Base-by-base conservation (phyloP, 2,329 filamentous ascomycete genomes). In the Cordyceps cicadae region DNA sequence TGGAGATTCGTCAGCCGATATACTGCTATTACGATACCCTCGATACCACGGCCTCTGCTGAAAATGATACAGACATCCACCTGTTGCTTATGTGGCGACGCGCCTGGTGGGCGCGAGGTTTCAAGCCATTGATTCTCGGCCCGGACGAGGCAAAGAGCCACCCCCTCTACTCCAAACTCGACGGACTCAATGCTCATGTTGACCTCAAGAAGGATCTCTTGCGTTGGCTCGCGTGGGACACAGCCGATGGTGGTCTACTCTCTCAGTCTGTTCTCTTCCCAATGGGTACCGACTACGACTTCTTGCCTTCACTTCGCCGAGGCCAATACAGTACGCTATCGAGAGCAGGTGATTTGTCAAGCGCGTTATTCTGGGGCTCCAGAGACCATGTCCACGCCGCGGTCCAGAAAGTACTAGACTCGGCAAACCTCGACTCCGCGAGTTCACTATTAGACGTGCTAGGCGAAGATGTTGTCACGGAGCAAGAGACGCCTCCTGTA, bases 21-120 rank as follows among this genome's bases (percentile, higher is more conserved):
- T 97, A 96, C 75, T 96, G 92, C 64, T 97, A 93, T 74, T 96
- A 96, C 71, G 91, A 96, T 68, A 77, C 83, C 12, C 84, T 83
- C 5, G 72, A 79, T 19, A 75, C 81, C 63, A 87, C 87, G 72
- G 82, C 88, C 37, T 79, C 82, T 54, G 81, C 82, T 19, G 81
- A 83, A 55, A 83, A 83, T 66, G 83, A 88, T 62, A 89, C 90
- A 4, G 90, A 97, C 71, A 87, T 87, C 69, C 83, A 87, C 62
- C 76, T 97, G 62, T 80, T 97, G 54, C 77, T 96, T 61, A 88
- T 89, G 58, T 97, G 94, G 94, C 84, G 92, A 63, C 84, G 91
- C 51, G 92, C 93, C 3, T 97, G 93, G 92, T 97, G 91, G 90
- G 91, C 92, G 0, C 86, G 95, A 68, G 94, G 93, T 12, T 97